These are phyloP conservation scores for Candida tallmaniae DNA, from an alignment of 805 yeast species.

Conservation along the genomic window DNA sequence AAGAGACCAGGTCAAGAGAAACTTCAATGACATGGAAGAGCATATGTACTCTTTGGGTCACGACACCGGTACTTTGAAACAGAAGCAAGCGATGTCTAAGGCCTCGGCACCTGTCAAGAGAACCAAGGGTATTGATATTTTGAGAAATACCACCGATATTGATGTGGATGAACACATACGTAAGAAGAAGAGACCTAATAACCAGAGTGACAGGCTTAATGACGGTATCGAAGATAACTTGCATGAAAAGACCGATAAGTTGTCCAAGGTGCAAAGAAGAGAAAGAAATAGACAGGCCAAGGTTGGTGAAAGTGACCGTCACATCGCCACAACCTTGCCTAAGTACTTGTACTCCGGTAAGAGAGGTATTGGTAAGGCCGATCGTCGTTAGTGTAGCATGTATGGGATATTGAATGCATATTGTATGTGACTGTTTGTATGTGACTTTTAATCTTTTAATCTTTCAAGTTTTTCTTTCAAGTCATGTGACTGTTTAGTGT, in stretches of 20 bases:
- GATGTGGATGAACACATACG: constrained; percentile 34
- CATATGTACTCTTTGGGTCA: constrained; percentile 90
- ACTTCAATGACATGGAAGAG: constrained; percentile 74
- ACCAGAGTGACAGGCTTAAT: constrained; percentile 74
- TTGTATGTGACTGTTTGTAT: neutral
- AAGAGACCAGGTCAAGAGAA: constrained; percentile 76
- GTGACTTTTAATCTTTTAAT: too few relatives aligned
- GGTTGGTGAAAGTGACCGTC: constrained; percentile 96
- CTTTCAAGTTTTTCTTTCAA: too few relatives aligned
- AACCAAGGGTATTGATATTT: constrained; percentile 70
- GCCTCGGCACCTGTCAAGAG: constrained; percentile 7
- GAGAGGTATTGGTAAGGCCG: constrained; percentile 59
- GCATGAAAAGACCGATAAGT: constrained; percentile 80
- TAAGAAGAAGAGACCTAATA: constrained; percentile 44
- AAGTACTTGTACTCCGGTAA: constrained; percentile 96
- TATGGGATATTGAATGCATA: neutral
- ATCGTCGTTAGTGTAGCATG: constrained; percentile 13
- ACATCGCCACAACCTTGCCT: constrained; percentile 76
- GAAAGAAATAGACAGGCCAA: constrained; percentile 89
- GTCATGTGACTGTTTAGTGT: too few relatives aligned
- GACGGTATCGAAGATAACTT: constrained; percentile 81
- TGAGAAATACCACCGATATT: constrained; percentile 51
- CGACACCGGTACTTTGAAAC: constrained; percentile 61
- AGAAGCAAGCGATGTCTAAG: constrained; percentile 25
- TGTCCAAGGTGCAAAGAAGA: constrained; percentile 86